These are phyloP conservation scores for Claviceps pazoutovae DNA, from an alignment of 2,329 filamentous ascomycete species.

Conservation along the genomic window DNA sequence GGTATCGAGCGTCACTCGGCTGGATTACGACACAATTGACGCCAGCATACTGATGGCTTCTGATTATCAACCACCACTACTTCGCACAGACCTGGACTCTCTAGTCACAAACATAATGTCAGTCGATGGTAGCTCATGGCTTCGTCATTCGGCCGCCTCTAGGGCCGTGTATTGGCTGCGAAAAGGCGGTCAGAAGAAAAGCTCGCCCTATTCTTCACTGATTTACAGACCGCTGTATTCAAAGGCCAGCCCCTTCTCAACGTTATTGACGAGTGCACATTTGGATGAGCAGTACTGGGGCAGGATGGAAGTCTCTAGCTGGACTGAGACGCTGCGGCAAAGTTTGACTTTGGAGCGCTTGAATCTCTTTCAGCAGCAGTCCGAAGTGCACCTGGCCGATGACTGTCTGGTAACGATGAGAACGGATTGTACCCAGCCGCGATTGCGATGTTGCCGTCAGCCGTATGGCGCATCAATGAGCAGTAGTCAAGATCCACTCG, in stretches of 20 bases:
- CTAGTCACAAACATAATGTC: constrained; percentile 68
- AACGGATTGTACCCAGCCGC: not conserved
- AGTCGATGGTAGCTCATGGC: constrained; percentile 61
- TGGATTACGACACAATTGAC: constrained; percentile 75
- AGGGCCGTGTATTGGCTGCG: constrained; percentile 65
- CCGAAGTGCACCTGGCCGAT: not conserved
- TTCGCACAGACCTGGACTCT: constrained; percentile 55
- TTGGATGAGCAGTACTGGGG: constrained; percentile 14
- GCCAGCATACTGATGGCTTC: constrained; percentile 87
- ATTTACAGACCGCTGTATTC: not conserved
- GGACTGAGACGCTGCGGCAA: constrained; percentile 23
- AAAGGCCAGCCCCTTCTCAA: no score
- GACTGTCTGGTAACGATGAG: constrained; percentile 6
- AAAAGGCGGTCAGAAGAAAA: constrained; percentile 8
- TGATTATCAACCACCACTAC: constrained; percentile 71
- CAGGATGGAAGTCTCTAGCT: constrained; percentile 21
- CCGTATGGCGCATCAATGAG: not conserved
- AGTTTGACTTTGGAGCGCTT: constrained; percentile 22
- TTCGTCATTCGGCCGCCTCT: constrained; percentile 69
- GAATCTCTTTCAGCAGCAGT: constrained; percentile 5
- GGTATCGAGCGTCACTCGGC: constrained; percentile 58
- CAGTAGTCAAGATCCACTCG: constrained; percentile 59
- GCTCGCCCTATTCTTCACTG: constrained; percentile 5
- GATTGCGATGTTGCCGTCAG: not conserved
- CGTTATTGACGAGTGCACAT: not conserved